Evolutionary conservation across 257 asterid genomes (phyloP), one percentile per base, ranked within the genome.

Genomic region (Haberlea rhodopensis): DNA sequence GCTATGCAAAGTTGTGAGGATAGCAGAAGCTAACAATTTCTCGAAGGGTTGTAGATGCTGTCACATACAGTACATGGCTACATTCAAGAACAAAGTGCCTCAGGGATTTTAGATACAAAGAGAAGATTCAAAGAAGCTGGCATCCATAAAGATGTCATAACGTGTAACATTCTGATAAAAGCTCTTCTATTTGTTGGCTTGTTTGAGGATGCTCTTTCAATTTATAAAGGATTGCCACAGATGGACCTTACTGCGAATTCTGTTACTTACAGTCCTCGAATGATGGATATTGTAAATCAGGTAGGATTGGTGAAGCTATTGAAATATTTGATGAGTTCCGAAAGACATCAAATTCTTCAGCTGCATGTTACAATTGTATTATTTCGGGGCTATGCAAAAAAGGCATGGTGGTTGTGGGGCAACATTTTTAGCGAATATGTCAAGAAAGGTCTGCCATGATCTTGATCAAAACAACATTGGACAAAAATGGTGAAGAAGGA

Each of bases 31-130:
- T 0, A 85, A 88, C 75, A 81, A 82, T 31, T 62, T 85, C 53
- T 83, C 95, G 9, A 83, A 79, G 71, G 77, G 74, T 54, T 65
- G 85, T 83, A 65, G 92, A 91, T 80, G 86, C 69, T 61, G 65
- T 88, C 69, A 88, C 96, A 0, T 84, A 88, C 66, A 82, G 80
- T 76, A 85, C 90, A 82, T 46, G 98, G 95, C 43, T 86, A 91
- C 71, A 68, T 85, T 53, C 60, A 59, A 73, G 96, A 88, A 76
- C 69, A 73, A 23, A 87, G 79, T 82, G 63, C 56, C 72, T 63
- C 63, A 0, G 95, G 94, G 61, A 83, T 85, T 46, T 64, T 82
- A 51, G 87, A 85, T 59, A 83, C 74, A 0, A 81, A 80, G 71
- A 75, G 57, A 71, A 83, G 89, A 69, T 63, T 85, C 27, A 82